Percentiles rank a stretch among this genome's conserved stretches.
Evolutionary conservation across 108 stramenopile species (phyloP).

Genomic region (Stephanodiscus triporus): DNA sequence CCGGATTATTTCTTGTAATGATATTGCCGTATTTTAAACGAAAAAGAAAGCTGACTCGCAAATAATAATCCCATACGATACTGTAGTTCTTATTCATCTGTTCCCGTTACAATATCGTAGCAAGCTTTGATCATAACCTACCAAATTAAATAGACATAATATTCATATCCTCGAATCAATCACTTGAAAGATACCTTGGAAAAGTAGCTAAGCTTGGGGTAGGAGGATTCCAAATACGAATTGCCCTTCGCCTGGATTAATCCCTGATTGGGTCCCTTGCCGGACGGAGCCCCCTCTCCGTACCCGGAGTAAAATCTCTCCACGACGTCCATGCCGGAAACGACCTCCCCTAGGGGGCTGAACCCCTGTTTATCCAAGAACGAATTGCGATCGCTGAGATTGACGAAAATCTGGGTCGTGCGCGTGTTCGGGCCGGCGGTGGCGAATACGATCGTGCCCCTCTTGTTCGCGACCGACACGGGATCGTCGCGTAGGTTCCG

Average conservation of each 20-base stretch:
- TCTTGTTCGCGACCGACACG: conserved; percentile 75
- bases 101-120: neutral
- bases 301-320: conserved; percentile 87
- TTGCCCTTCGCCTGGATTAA: conserved; percentile 83
- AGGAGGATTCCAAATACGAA: conserved; percentile 65
- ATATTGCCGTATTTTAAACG: neutral
- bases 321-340: conserved; percentile 91
- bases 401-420: conserved; percentile 93
- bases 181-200: conserved; percentile 55
- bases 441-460: conserved; percentile 90
- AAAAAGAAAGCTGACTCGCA: neutral
- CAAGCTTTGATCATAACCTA: neutral
- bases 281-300: conserved; percentile 86
- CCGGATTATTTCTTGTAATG: conserved; percentile 95
- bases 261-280: conserved; percentile 82
- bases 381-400: conserved; percentile 64
- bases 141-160: neutral
- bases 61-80: neutral
- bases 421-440: conserved; percentile 90
- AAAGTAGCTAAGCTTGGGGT: conserved; percentile 84
- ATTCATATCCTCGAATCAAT: neutral
- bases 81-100: neutral
- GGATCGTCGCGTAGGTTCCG: conserved; percentile 80
- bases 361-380: conserved; percentile 95
- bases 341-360: conserved; percentile 87